A percentile compares a stretch with the other conserved stretches of the same genome.
These are phyloP conservation scores for Sicyos edulis DNA, from an alignment of 306 rosid genomes.

Conservation along the genomic window DNA sequence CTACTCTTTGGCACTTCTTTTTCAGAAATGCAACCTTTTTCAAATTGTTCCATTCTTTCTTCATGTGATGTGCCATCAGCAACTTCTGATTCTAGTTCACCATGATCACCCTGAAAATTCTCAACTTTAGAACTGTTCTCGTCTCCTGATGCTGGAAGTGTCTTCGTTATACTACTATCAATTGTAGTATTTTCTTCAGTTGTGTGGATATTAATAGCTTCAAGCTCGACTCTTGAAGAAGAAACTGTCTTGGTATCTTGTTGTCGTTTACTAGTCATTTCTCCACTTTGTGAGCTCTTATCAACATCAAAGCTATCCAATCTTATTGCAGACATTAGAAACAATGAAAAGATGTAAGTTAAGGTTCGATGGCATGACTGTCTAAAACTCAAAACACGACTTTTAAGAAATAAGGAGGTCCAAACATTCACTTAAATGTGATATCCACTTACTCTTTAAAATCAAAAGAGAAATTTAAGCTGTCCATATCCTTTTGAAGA, in stretches of 20 bases:
- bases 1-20: conserved; percentile 27
- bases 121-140: conserved; percentile 31
- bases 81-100: conserved; percentile 31
- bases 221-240: conserved; percentile 33
- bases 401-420: conserved; percentile 20
- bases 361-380: background rate
- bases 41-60: conserved; percentile 29
- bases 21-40: conserved; percentile 28
- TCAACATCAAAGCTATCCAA: conserved; percentile 65
- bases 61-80: conserved; percentile 31
- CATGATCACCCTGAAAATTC: conserved; percentile 29
- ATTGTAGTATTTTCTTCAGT: conserved; percentile 31
- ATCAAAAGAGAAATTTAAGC: conserved; percentile 64
- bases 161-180: conserved; percentile 28
- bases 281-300: conserved; percentile 31
- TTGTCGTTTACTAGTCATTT: conserved; percentile 31
- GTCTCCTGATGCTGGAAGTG: conserved; percentile 36
- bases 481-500: conserved; percentile 37
- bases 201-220: conserved; percentile 31
- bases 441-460: conserved; percentile 62
- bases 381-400: conserved; percentile 8
- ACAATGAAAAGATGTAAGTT: conserved; percentile 21
- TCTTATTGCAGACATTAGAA: conserved; percentile 28
- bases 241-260: conserved; percentile 33
- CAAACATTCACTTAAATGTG: conserved; percentile 18